phyloP scores from a whole-genome alignment of 129 eudicot species.

The Centrapalus pauciflorus region DNA sequence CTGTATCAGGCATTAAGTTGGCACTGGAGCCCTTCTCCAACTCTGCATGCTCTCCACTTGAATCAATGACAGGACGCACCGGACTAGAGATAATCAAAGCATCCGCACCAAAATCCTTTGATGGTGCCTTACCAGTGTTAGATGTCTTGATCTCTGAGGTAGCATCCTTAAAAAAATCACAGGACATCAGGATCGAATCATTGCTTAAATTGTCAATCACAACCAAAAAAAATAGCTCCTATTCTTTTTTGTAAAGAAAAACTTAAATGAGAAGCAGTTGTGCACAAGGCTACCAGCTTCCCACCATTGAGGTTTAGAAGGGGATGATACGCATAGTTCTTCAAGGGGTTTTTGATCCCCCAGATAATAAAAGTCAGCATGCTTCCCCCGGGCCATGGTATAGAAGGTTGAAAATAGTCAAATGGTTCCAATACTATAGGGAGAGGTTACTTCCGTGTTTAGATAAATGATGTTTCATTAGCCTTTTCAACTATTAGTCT shows the following conservation, averaged over 20 bases:
- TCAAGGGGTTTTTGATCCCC: background rate
- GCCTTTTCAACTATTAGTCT: background rate
- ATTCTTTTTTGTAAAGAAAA: background rate
- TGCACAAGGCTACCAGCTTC: background rate
- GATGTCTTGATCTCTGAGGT: slow-evolving; percentile 46
- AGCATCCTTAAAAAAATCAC: slow-evolving; percentile 44
- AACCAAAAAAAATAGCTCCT: background rate
- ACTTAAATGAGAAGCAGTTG: background rate
- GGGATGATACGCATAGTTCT: background rate
- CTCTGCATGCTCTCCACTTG: slow-evolving; percentile 35
- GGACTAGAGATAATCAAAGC: slow-evolving; percentile 47
- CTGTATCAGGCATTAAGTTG: slow-evolving; percentile 28
- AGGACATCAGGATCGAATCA: slow-evolving; percentile 19
- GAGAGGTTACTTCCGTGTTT: background rate
- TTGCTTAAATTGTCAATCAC: slow-evolving; percentile 9
- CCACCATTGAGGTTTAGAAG: background rate
- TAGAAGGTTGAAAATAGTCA: background rate
- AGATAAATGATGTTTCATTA: background rate
- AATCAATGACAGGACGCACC: slow-evolving; percentile 39
- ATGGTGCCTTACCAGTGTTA: slow-evolving; percentile 38
- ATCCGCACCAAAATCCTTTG: slow-evolving; percentile 35
- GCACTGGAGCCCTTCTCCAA: slow-evolving; percentile 44
- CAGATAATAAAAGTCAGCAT: background rate
- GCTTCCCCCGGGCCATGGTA: background rate
- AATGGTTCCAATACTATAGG: background rate